phyloP scores from a whole-genome alignment of 306 rosid genomes.

The Malus sylvestris region DNA sequence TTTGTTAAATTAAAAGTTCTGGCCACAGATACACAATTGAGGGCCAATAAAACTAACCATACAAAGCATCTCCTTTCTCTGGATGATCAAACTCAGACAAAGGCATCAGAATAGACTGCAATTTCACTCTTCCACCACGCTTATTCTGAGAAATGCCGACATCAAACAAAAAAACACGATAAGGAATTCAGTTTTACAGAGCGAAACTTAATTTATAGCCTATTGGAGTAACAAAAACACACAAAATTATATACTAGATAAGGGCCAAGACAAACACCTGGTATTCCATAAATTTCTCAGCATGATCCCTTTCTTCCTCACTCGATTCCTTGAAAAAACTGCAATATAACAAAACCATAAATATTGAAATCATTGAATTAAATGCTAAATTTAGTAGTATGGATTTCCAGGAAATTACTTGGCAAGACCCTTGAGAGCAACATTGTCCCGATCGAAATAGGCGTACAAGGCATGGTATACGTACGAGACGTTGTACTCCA shows the following conservation, averaged over 20 bases:
- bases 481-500: constrained; percentile 93
- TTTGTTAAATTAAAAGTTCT: neutral
- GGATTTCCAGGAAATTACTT: constrained; percentile 28
- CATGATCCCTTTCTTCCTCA: constrained; percentile 86
- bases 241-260: neutral
- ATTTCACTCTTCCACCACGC: constrained; percentile 81
- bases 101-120: constrained; percentile 54
- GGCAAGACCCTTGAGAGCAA: constrained; percentile 88
- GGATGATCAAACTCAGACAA: constrained; percentile 28
- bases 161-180: neutral
- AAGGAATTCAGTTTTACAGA: neutral
- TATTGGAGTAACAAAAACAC: neutral
- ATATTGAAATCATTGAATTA: neutral
- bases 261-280: constrained; percentile 40
- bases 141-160: constrained; percentile 41
- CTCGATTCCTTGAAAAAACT: constrained; percentile 93
- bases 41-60: constrained; percentile 10
- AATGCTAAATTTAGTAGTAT: neutral
- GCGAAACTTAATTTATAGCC: neutral
- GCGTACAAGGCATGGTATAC: constrained; percentile 90
- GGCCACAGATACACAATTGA: neutral
- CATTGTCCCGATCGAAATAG: constrained; percentile 94
- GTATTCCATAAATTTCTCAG: constrained; percentile 89
- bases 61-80: constrained; percentile 34
- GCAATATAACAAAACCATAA: neutral